Evolutionary conservation across 805 yeast genomes (phyloP).

Genomic region (Hermanozyma aechmeae): DNA sequence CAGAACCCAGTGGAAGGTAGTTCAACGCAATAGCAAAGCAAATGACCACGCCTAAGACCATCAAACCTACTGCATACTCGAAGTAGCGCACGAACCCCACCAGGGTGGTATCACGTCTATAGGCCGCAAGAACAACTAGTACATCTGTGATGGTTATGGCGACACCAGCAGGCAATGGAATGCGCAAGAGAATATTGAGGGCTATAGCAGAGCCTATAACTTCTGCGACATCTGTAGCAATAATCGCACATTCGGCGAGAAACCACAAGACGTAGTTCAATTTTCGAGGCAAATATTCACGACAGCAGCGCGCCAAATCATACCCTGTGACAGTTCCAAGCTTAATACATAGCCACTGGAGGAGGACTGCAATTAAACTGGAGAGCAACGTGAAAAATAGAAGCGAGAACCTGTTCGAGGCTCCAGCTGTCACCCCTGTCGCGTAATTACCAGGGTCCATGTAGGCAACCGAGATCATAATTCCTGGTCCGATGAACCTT

Average conservation of each 20-base stretch:
- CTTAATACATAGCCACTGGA: constrained; percentile 36
- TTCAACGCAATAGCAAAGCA: constrained; percentile 39
- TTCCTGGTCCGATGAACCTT: constrained; percentile 69
- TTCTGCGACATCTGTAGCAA: constrained; percentile 46
- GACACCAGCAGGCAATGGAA: constrained; percentile 44
- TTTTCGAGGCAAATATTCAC: constrained; percentile 31
- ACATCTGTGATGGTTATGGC: constrained; percentile 37
- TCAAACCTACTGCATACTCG: constrained; percentile 32
- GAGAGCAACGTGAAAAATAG: constrained; percentile 35
- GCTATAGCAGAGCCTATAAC: constrained; percentile 47
- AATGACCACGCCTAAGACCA: constrained; percentile 34
- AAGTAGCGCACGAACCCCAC: constrained; percentile 24
- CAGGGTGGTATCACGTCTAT: constrained; percentile 34
- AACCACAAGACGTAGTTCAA: constrained; percentile 29
- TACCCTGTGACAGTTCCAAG: constrained; percentile 42
- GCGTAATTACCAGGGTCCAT: constrained; percentile 92
- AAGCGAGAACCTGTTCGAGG: constrained; percentile 32
- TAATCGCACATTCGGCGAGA: constrained; percentile 39
- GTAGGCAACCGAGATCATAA: constrained; percentile 90
- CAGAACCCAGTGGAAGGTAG: constrained; percentile 19
- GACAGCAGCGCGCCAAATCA: constrained; percentile 37
- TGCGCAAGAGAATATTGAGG: constrained; percentile 32
- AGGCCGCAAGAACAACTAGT: constrained; percentile 37
- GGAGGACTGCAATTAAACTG: constrained; percentile 36
- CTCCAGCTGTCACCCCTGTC: constrained; percentile 40